Base-by-base conservation (phyloP, 2,329 filamentous ascomycete species). In the Clarireedia paspali region DNA sequence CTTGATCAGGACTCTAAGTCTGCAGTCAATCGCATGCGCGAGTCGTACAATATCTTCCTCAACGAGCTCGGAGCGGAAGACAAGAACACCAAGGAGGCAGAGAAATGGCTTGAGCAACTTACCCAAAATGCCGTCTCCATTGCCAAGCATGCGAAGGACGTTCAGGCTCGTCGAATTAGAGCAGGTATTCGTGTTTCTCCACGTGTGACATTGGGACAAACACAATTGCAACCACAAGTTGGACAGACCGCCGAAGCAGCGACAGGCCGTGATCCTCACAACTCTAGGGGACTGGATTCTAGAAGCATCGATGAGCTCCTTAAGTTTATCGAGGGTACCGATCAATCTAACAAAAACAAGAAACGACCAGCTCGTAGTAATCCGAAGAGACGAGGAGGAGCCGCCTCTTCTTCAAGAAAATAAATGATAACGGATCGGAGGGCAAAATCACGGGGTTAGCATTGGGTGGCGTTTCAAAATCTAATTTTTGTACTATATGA, bases 31-130 rank as follows among this genome's bases (percentile, higher is more conserved):
- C 87, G 88, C 70, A 99, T 99, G 94, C 88, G 91, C 59, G 91
- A 96, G 72, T 94, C 91, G 47, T 96, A 91, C 77, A 96, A 88
- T 73, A 95, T 96, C 70, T 99, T 99, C 84, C 83, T 91, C 61
- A 76, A 78, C 57, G 84, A 94, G 67, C 85, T 99, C 5, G 94
- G 94, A 27, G 77, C 91, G 1, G 85, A 95, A 40, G 91, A 97
- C 72, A 90, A 91, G 72, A 97, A 99, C 77, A 99, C 94, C 60
- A 96, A 96, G 77, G 94, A 99, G 71, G 92, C 94, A 2, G 91
- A 96, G 75, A 89, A 83, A 68, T 99, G 94, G 94, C 82, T 97
- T 24, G 90, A 96, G 73, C 91, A 96, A 72, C 82, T 99, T 57
- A 97, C 92, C 0, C 89, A 95, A 72, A 96, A 95, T 67, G 94